Percentiles rank a stretch among this genome's conserved stretches.
Evolutionary conservation across 306 rosid species (phyloP).

Genomic region (Ormosia emarginata): DNA sequence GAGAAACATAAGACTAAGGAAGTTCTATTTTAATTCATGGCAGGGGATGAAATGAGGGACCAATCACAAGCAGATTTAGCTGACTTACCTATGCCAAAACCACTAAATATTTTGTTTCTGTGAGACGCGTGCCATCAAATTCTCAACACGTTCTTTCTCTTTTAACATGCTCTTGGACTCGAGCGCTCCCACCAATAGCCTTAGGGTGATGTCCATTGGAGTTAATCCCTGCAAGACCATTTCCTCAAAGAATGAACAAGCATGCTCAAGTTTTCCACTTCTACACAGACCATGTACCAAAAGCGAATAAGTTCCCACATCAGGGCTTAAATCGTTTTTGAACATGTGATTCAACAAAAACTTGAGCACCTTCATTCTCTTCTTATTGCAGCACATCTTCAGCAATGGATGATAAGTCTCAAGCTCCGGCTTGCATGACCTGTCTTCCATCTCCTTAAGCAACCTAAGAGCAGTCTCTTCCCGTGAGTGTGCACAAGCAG

Average conservation of each 20-base stretch:
- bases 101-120: background rate
- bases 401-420: slow-evolving; percentile 73
- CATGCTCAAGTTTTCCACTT: slow-evolving; percentile 49
- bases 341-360: slow-evolving; percentile 80
- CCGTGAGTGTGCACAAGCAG: slow-evolving; percentile 56
- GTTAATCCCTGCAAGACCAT: slow-evolving; percentile 49
- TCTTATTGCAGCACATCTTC: slow-evolving; percentile 82
- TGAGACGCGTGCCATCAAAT: slow-evolving; percentile 36
- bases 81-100: background rate
- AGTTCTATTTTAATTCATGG: background rate
- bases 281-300: slow-evolving; percentile 50
- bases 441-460: slow-evolving; percentile 81
- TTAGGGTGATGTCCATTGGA: slow-evolving; percentile 36
- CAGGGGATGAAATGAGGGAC: background rate
- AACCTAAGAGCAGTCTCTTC: slow-evolving; percentile 83
- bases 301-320: slow-evolving; percentile 56
- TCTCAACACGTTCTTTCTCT: slow-evolving; percentile 51
- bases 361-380: slow-evolving; percentile 74
- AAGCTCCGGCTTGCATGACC: slow-evolving; percentile 48
- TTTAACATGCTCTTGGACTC: slow-evolving; percentile 57
- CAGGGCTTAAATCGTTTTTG: slow-evolving; percentile 55
- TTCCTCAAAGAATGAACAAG: slow-evolving; percentile 60
- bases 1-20: background rate
- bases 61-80: background rate
- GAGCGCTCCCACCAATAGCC: slow-evolving; percentile 43